phyloP scores from a whole-genome alignment of 345 rosid species.

The Salix exigua region DNA sequence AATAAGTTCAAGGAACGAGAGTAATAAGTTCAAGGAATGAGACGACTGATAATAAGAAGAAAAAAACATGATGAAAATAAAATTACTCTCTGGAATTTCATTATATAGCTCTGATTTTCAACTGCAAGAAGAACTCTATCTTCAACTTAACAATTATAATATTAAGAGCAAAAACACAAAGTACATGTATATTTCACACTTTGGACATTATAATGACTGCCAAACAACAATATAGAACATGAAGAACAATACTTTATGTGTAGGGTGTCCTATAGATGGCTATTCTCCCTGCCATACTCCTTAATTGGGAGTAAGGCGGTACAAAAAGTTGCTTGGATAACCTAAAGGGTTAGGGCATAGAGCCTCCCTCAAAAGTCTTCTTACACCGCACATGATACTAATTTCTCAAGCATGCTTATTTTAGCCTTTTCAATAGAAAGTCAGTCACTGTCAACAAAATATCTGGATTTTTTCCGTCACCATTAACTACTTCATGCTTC shows the following conservation, averaged over 20 bases:
- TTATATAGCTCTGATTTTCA: too few relatives aligned
- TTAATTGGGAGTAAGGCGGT: not conserved
- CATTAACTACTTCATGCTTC: not conserved
- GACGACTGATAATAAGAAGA: not conserved
- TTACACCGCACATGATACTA: not conserved
- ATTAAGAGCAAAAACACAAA: too few relatives aligned
- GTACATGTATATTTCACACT: not conserved
- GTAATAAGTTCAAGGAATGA: too few relatives aligned
- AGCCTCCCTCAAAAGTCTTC: not conserved
- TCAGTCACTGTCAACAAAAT: not conserved
- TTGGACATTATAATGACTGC: not conserved
- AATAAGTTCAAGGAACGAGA: not conserved
- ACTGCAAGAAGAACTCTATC: not conserved
- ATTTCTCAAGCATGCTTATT: not conserved
- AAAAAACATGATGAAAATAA: not conserved
- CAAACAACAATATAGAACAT: not conserved
- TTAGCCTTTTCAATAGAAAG: not conserved
- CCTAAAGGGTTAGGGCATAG: not conserved
- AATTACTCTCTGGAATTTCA: not conserved
- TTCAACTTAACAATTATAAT: not conserved
- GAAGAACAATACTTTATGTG: not conserved
- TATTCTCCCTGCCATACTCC: not conserved
- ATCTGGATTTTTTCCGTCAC: not conserved
- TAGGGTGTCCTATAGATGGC: not conserved
- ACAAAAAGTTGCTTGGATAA: not conserved